phyloP scores from a whole-genome alignment of 805 yeast species.

The Sugiyamaella qingdaonensis region DNA sequence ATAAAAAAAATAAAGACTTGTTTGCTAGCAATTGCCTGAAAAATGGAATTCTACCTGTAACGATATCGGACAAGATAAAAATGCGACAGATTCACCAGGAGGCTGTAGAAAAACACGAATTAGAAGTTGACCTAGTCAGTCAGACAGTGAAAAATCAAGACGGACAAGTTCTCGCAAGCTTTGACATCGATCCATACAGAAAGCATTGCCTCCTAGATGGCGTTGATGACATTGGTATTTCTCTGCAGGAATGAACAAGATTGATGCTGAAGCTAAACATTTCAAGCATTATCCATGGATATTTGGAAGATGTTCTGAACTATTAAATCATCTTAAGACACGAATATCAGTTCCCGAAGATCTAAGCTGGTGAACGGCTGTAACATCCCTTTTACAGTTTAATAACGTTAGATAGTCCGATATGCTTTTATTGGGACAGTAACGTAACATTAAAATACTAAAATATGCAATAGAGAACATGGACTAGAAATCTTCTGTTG shows the following conservation, averaged over 20 bases:
- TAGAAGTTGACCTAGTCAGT: slow-evolving; percentile 78
- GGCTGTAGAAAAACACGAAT: slow-evolving; percentile 64
- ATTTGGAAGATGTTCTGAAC: slow-evolving; percentile 2
- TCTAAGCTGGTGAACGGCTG: neutral
- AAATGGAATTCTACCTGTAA: slow-evolving; percentile 88
- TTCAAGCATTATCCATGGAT: slow-evolving; percentile 29
- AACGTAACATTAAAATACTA: no score
- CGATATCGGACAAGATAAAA: slow-evolving; percentile 76
- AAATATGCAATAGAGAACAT: no score
- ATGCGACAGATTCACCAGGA: slow-evolving; percentile 67
- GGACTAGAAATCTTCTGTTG: no score
- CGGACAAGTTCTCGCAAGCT: slow-evolving; percentile 73
- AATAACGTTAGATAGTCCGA: neutral
- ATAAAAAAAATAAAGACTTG: slow-evolving; percentile 49
- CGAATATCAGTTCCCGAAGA: neutral
- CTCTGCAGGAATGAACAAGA: slow-evolving; percentile 82
- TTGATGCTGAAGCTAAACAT: slow-evolving; percentile 68
- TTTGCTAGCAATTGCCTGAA: slow-evolving; percentile 95
- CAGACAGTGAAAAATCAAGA: slow-evolving; percentile 68
- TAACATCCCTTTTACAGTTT: no score
- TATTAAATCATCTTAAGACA: neutral
- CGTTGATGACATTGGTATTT: slow-evolving; percentile 92
- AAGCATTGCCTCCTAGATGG: slow-evolving; percentile 92
- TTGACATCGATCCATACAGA: slow-evolving; percentile 86
- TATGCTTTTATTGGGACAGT: neutral